Evolutionary conservation across 495 filamentous ascomycete species (phyloP), one percentile per base, ranked within the genome.

Genomic region (Podospora sp.): DNA sequence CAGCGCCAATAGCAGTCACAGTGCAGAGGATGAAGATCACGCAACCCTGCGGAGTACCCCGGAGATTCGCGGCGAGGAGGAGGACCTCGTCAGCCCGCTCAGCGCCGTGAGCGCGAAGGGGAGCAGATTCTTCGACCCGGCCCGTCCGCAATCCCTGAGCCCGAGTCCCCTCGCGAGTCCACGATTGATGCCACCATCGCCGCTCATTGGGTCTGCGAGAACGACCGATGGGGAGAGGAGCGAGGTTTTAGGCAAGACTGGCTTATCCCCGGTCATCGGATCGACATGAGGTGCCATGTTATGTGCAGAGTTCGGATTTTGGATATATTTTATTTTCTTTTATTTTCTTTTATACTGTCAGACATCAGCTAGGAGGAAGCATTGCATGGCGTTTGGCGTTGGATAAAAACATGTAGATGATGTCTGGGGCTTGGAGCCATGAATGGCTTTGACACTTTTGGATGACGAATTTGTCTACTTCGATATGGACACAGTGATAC

Each of bases 1-100:
- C 56, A 79, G 71, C 33, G 70, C 70, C 24, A 73, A 69, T 58
- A 77, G 74, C 52, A 70, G 70, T 0, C 71, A 74, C 49, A 74
- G 67, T n/a, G 58, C 50, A 4, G 72, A 67, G 36, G 72, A 74
- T 33, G 71, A 73, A 2, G 49, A 67, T 29, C 27, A 33, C 33
- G 36, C 7, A 9, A 3, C 25, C 57, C 46, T 62, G 40, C 53
- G 58, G 18, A 62, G 26, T 3, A 65, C 35, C 8, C 58, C 62
- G 18, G 11, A 49, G 26, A 60, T 61, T 4, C 60, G 61, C 1
- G 61, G 60, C 33, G 63, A 66, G 61, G 58, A 68, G 53, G 70
- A 72, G 61, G 72, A 72, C 24, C 14, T 74, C 18, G 70, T 72
- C 40, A 74, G 72, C 40, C 70, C 72, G 26, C 14, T 74, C 18